Conservation (phyloP, 495 filamentous ascomycete genomes). For the Symbiotaphrina buchneri region DNA sequence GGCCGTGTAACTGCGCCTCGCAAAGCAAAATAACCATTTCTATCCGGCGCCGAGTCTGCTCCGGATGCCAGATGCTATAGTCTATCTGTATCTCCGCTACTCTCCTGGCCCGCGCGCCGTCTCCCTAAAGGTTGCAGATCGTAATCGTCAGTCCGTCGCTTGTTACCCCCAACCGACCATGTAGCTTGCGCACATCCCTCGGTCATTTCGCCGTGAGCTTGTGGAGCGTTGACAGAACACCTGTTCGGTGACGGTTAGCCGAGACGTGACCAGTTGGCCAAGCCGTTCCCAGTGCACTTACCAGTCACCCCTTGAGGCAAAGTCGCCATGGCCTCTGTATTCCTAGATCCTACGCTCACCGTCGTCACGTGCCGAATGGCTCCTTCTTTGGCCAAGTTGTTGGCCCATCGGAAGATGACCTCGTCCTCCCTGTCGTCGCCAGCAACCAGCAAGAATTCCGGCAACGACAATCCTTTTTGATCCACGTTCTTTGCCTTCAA, state of each 20-base stretch:
- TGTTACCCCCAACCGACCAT: too few species aligned
- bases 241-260: not conserved
- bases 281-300: slow-evolving; percentile 14
- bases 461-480: slow-evolving; percentile 14
- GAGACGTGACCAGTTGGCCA: not conserved
- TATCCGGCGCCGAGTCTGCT: too few species aligned
- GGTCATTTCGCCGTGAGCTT: slow-evolving; percentile 4
- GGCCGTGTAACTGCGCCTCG: too few species aligned
- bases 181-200: too few species aligned
- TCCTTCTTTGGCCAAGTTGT: slow-evolving; percentile 32
- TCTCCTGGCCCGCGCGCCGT: too few species aligned
- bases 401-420: slow-evolving; percentile 82
- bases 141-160: too few species aligned
- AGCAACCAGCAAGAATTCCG: slow-evolving; percentile 67
- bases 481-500: slow-evolving; percentile 18
- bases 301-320: slow-evolving; percentile 79
- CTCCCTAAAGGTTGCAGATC: too few species aligned
- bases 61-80: too few species aligned
- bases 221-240: slow-evolving; percentile 3
- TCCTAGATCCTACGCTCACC: slow-evolving; percentile 61
- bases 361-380: slow-evolving; percentile 48
- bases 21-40: too few species aligned
- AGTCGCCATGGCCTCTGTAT: slow-evolving; percentile 69
- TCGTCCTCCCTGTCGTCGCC: slow-evolving; percentile 86
- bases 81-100: too few species aligned